Conservation (phyloP, 192 early-diverging fungal genomes). For the Podila verticillata region DNA sequence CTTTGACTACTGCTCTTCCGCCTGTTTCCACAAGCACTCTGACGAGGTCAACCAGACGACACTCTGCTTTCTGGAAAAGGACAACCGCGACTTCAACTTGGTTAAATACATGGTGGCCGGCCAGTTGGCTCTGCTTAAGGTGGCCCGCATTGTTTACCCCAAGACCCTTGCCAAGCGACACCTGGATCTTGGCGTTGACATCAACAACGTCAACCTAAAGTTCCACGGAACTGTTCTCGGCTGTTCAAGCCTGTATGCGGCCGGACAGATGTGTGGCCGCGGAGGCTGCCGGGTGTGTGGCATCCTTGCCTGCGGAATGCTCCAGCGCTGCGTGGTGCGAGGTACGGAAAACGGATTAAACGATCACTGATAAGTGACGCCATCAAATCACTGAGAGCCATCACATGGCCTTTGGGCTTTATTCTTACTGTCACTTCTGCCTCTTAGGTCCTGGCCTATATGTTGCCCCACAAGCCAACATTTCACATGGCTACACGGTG, state of each 20-base stretch:
- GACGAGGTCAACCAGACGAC: background rate
- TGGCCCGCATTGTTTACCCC: conserved; percentile 6
- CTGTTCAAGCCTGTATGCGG: background rate
- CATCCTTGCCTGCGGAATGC: background rate
- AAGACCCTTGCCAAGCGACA: background rate
- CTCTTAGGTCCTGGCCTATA: background rate
- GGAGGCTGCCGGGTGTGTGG: background rate
- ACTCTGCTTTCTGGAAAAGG: background rate
- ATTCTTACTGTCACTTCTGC: background rate
- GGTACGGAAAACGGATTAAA: too few relatives aligned
- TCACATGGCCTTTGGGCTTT: too few relatives aligned
- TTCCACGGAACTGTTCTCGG: background rate
- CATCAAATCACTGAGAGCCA: too few relatives aligned
- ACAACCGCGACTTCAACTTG: background rate
- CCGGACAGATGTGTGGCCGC: background rate
- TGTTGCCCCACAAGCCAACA: background rate
- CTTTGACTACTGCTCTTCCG: background rate
- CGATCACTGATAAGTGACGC: too few relatives aligned
- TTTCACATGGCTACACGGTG: background rate
- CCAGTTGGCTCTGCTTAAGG: background rate
- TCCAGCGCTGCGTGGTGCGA: too few relatives aligned
- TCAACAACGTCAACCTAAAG: conserved; percentile 2
- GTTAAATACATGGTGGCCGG: background rate
- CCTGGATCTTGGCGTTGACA: background rate
- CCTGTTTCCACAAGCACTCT: background rate